phyloP scores from a whole-genome alignment of 352 stramenopile species.

The Pythium chondricola region DNA sequence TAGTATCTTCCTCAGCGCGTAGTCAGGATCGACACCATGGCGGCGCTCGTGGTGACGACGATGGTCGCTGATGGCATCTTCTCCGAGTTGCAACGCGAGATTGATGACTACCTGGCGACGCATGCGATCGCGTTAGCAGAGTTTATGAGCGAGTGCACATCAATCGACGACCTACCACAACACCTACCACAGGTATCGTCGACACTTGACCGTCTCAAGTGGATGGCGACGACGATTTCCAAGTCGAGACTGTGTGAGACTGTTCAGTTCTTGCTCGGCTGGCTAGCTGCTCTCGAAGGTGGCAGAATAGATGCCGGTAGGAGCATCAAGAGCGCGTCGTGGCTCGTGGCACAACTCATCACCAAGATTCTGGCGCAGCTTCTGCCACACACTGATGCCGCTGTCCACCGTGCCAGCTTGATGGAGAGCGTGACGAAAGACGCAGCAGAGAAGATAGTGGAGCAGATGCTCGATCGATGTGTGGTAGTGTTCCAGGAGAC shows the following conservation, averaged over 20 bases:
- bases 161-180: slow-evolving; percentile 7
- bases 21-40: too few species aligned
- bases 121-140: slow-evolving; percentile 17
- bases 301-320: not conserved
- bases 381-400: not conserved
- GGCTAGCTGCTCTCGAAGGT: slow-evolving; percentile 33
- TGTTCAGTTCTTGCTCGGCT: slow-evolving; percentile 25
- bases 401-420: too few species aligned
- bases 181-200: not conserved
- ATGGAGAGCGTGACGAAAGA: not conserved
- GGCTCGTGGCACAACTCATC: slow-evolving; percentile 42
- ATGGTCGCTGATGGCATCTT: slow-evolving; percentile 21
- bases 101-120: slow-evolving; percentile 52
- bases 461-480: slow-evolving; percentile 31
- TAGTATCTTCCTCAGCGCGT: too few species aligned
- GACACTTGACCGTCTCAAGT: slow-evolving; percentile 24
- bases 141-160: slow-evolving; percentile 1
- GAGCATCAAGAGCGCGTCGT: slow-evolving; percentile 24
- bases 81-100: slow-evolving; percentile 44
- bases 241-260: slow-evolving; percentile 14
- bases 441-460: slow-evolving; percentile 15
- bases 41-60: too few species aligned
- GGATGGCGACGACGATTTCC: slow-evolving; percentile 17
- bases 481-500: slow-evolving; percentile 41
- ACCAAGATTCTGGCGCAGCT: slow-evolving; percentile 20